These are phyloP conservation scores for Solanum etuberosum DNA, from an alignment of 257 asterid genomes.

Conservation along the genomic window DNA sequence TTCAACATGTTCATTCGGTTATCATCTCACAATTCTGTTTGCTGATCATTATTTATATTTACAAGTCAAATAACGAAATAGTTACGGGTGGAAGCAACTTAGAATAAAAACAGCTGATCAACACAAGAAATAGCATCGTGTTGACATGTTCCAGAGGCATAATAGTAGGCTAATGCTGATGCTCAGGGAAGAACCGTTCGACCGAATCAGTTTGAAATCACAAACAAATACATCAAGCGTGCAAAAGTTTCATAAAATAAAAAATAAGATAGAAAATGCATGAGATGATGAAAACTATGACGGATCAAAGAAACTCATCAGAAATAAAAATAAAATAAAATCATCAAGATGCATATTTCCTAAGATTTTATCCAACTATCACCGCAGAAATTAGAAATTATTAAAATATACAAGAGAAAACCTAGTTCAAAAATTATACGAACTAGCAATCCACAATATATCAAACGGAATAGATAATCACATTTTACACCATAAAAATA, in stretches of 20 bases:
- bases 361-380: background rate
- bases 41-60: background rate
- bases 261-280: background rate
- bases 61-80: background rate
- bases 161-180: background rate
- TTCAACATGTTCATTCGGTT: background rate
- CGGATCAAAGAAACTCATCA: background rate
- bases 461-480: background rate
- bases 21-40: background rate
- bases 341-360: background rate
- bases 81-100: background rate
- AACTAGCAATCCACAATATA: background rate
- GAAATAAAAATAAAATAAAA: background rate
- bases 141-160: background rate
- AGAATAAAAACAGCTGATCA: background rate
- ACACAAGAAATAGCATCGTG: background rate
- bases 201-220: background rate
- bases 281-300: background rate
- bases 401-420: background rate
- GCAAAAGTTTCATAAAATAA: background rate
- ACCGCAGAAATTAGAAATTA: background rate
- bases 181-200: background rate
- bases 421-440: background rate
- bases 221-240: background rate
- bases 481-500: background rate